These are phyloP conservation scores for Dioszegia hungarica DNA, from an alignment of 768 basidiomycete species.

Conservation along the genomic window DNA sequence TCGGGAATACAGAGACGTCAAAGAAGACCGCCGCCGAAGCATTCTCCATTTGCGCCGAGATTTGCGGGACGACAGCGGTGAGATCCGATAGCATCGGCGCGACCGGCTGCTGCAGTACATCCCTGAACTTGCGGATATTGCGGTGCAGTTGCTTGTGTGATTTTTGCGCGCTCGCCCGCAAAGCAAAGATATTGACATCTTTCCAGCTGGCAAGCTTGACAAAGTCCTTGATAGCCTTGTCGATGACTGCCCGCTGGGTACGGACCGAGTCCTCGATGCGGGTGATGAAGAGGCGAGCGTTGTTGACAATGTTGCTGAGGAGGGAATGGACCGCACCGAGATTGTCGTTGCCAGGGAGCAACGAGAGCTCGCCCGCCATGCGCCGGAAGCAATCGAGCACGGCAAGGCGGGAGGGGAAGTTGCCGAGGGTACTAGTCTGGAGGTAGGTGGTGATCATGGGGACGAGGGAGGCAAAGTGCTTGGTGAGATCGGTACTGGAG, in stretches of 20 bases:
- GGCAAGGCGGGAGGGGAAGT: slow-evolving; percentile 64
- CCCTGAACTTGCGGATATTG: slow-evolving; percentile 84
- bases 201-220: slow-evolving; percentile 98
- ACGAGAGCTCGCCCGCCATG: slow-evolving; percentile 50
- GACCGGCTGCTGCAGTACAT: slow-evolving; percentile 70
- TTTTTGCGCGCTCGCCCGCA: slow-evolving; percentile 81
- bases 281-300: slow-evolving; percentile 62
- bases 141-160: slow-evolving; percentile 91
- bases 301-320: slow-evolving; percentile 59
- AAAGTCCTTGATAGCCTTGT: slow-evolving; percentile 75
- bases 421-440: slow-evolving; percentile 70
- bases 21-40: slow-evolving; percentile 25
- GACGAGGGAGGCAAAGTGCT: slow-evolving; percentile 64
- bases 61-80: background rate
- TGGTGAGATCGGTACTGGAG: slow-evolving; percentile 38
- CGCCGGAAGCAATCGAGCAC: slow-evolving; percentile 65
- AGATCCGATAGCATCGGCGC: slow-evolving; percentile 31
- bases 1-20: slow-evolving; percentile 39
- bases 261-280: slow-evolving; percentile 55
- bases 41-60: background rate
- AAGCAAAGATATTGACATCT: slow-evolving; percentile 88
- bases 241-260: slow-evolving; percentile 59
- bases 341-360: slow-evolving; percentile 17
- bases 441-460: slow-evolving; percentile 79
- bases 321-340: slow-evolving; percentile 59